Conservation (phyloP, 441 rosid species). For the Aquilaria agallochum region DNA sequence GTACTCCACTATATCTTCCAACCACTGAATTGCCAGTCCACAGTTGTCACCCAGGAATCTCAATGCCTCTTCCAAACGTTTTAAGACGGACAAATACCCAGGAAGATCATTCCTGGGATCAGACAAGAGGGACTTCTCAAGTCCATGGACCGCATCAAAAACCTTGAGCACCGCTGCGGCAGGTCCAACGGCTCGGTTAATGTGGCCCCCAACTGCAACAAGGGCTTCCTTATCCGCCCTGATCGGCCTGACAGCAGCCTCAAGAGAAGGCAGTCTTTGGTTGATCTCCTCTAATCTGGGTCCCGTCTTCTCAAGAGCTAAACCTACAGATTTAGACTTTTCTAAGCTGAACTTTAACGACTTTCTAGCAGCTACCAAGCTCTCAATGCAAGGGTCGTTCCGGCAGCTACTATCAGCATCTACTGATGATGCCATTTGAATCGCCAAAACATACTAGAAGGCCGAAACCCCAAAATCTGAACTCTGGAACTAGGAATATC, state of each 20-base stretch:
- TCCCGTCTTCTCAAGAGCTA: slow-evolving; percentile 57
- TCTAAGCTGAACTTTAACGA: slow-evolving; percentile 70
- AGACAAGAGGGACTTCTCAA: slow-evolving; percentile 80
- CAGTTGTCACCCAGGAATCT: slow-evolving; percentile 90
- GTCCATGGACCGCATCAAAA: slow-evolving; percentile 95
- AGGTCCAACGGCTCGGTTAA: slow-evolving; percentile 96
- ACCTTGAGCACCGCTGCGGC: slow-evolving; percentile 99
- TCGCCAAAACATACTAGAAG: slow-evolving; percentile 12
- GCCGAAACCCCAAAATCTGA: slow-evolving; percentile 14
- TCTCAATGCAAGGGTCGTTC: slow-evolving; percentile 26
- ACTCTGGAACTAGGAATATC: slow-evolving; percentile 5
- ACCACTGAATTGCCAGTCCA: slow-evolving; percentile 95
- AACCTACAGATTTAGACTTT: slow-evolving; percentile 65
- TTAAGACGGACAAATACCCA: slow-evolving; percentile 75
- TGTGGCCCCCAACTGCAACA: slow-evolving; percentile 77
- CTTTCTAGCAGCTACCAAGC: slow-evolving; percentile 63
- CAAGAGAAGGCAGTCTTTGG: slow-evolving; percentile 68
- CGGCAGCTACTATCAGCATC: slow-evolving; percentile 8
- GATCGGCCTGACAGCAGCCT: slow-evolving; percentile 86
- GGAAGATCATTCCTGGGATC: slow-evolving; percentile 84
- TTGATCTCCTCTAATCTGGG: slow-evolving; percentile 81
- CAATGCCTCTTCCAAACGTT: slow-evolving; percentile 89
- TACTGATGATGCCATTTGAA: slow-evolving; percentile 48
- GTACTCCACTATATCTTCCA: slow-evolving; percentile 97
- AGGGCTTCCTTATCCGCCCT: slow-evolving; percentile 90